phyloP scores from a whole-genome alignment of 192 early-diverging fungal genomes.

The Linnemannia schmuckeri region DNA sequence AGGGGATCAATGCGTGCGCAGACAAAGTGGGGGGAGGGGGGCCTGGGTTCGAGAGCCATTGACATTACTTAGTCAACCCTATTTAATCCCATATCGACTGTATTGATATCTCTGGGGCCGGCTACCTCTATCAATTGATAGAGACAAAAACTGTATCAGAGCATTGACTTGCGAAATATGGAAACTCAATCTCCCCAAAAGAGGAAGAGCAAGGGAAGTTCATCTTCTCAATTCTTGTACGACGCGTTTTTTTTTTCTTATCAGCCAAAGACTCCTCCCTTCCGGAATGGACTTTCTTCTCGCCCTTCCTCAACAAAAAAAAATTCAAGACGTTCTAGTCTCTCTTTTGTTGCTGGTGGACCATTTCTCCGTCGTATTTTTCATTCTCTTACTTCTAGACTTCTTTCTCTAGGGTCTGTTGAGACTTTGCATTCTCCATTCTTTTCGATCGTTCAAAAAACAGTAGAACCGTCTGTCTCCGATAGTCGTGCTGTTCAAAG shows the following conservation, averaged over 20 bases:
- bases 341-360: neutral
- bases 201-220: neutral
- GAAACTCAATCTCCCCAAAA: neutral
- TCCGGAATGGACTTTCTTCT: neutral
- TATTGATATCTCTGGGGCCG: neutral
- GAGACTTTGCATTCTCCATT: too few relatives aligned
- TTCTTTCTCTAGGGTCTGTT: neutral
- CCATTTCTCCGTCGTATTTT: neutral
- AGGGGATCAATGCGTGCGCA: neutral
- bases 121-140: neutral
- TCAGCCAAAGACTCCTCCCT: neutral
- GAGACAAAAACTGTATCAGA: neutral
- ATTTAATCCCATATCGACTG: neutral
- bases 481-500: neutral
- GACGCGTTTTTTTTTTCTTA: slow-evolving; percentile 7
- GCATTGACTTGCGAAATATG: neutral
- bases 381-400: neutral
- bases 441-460: too few relatives aligned
- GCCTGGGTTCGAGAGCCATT: neutral
- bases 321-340: neutral
- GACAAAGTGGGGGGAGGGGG: neutral
- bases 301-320: neutral
- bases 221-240: neutral
- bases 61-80: neutral
- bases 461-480: neutral